phyloP scores from a whole-genome alignment of 805 yeast species.

The Saccharomycopsis sp. region DNA sequence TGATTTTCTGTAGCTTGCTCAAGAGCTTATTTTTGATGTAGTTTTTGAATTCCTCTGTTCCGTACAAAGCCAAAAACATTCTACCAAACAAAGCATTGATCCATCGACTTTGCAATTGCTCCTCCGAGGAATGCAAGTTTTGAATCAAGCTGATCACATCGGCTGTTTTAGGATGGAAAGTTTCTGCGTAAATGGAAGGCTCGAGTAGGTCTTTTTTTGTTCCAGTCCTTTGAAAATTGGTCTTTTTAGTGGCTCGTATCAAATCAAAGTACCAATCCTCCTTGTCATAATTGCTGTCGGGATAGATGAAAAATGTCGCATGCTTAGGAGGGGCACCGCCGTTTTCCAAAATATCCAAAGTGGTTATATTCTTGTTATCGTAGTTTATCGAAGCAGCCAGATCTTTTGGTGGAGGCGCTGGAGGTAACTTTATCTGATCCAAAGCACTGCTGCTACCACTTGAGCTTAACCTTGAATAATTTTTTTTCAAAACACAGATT shows the following conservation, averaged over 20 bases:
- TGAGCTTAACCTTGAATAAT: slow-evolving; percentile 15
- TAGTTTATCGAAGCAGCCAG: slow-evolving; percentile 12
- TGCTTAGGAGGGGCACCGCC: slow-evolving; percentile 29
- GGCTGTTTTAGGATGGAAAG: slow-evolving; percentile 61
- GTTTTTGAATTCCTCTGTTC: slow-evolving; percentile 56
- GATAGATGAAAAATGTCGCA: slow-evolving; percentile 50
- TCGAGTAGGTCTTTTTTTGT: slow-evolving; percentile 32
- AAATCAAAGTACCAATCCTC: slow-evolving; percentile 92
- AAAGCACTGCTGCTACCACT: slow-evolving; percentile 1
- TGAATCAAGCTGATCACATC: slow-evolving; percentile 71
- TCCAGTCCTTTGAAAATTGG: slow-evolving; percentile 19
- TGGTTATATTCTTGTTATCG: slow-evolving; percentile 15
- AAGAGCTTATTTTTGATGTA: slow-evolving; percentile 51
- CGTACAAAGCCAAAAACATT: slow-evolving; percentile 64
- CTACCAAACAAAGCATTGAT: slow-evolving; percentile 82
- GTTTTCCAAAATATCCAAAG: slow-evolving; percentile 21
- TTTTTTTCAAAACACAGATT: slow-evolving; percentile 56
- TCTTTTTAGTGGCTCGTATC: slow-evolving; percentile 60
- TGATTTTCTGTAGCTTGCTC: slow-evolving; percentile 67
- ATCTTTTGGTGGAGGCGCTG: slow-evolving; percentile 23
- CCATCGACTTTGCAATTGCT: slow-evolving; percentile 82
- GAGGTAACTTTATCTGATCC: slow-evolving; percentile 23
- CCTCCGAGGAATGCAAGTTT: slow-evolving; percentile 71
- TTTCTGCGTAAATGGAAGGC: slow-evolving; percentile 59
- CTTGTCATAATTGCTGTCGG: slow-evolving; percentile 70